Evolutionary conservation across 1,284 basidiomycete genomes (phyloP), one percentile per base, ranked within the genome.

Genomic region (Leucoagaricus sp.): DNA sequence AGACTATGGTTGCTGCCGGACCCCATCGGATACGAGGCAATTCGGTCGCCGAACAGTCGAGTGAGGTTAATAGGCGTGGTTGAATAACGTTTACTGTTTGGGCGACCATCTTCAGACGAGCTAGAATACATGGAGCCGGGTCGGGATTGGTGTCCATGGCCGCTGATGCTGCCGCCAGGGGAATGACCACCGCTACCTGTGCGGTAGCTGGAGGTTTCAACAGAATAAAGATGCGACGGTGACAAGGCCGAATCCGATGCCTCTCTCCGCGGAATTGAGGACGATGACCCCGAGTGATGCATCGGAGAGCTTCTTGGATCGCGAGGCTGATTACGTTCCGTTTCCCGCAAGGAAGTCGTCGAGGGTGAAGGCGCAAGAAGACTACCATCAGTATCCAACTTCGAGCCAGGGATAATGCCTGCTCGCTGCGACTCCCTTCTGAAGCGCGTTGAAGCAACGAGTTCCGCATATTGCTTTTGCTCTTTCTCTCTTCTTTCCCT

Each of bases 381-480:
- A 46, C 58, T 64, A 53, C 38, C 53, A 26, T 52, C 62, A 47
- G 57, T 62, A 41, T 57, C 48, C 4, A 61, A 63, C 62, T 63
- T 70, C 59, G 65, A 61, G 40, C 65, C 58, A 47, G 67, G 63
- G 31, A 70, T 63, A 15, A 67, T 71, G 28, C 85, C 85, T 26
- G 72, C 72, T 63, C 84, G 80, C 56, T 74, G 72, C 5, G 75
- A 73, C 65, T 91, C 87, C 57, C 86, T 80, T 57, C 89, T 75
- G 28, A 74, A 62, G 60, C 89, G 76, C 1, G 88, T 74, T 23
- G 85, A 85, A 46, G 73, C 72, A 33, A 91, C 74, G 65, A 87
- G 83, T 51, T 88, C 86, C 19, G 76, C 73, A 66, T 82, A 87
- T 53, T 72, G 61, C 52, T 75, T 75, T 66, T 80, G 77, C 62